phyloP scores from a whole-genome alignment of 2,329 filamentous ascomycete genomes.

The Aplosporella prunicola region DNA sequence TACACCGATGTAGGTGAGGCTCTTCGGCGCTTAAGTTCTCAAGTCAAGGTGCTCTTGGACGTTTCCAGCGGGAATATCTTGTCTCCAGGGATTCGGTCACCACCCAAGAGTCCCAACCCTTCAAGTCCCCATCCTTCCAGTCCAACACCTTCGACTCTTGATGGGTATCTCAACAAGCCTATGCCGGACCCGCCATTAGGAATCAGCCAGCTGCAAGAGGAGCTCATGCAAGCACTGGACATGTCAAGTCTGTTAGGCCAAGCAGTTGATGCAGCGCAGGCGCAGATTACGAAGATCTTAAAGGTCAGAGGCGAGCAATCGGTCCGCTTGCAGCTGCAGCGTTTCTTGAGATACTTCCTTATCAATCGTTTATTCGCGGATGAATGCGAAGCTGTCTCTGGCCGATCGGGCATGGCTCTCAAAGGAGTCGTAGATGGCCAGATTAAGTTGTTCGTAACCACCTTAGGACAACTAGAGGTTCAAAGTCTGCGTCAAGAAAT shows the following conservation, averaged over 20 bases:
- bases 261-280: slow-evolving; percentile 69
- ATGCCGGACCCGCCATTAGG: slow-evolving; percentile 12
- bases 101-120: slow-evolving; percentile 37
- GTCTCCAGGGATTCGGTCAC: slow-evolving; percentile 37
- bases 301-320: slow-evolving; percentile 70
- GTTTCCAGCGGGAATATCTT: slow-evolving; percentile 67
- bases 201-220: slow-evolving; percentile 48
- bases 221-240: slow-evolving; percentile 67
- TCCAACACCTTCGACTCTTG: slow-evolving; percentile 35
- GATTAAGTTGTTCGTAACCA: slow-evolving; percentile 69
- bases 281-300: slow-evolving; percentile 63
- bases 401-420: slow-evolving; percentile 62
- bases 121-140: too few relatives aligned
- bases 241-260: slow-evolving; percentile 69
- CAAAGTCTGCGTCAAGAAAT: slow-evolving; percentile 67
- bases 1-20: slow-evolving; percentile 86
- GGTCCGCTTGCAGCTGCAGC: slow-evolving; percentile 53
- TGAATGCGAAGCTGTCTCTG: slow-evolving; percentile 77
- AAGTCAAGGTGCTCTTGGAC: slow-evolving; percentile 91
- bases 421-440: slow-evolving; percentile 75
- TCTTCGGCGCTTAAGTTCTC: slow-evolving; percentile 72
- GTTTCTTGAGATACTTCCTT: slow-evolving; percentile 73
- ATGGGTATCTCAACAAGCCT: slow-evolving; percentile 27
- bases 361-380: slow-evolving; percentile 76
- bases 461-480: slow-evolving; percentile 61